Percentiles rank a stretch among this genome's conserved stretches.
Evolutionary conservation across 768 basidiomycete genomes (phyloP).

Genomic region (Russula sp.): DNA sequence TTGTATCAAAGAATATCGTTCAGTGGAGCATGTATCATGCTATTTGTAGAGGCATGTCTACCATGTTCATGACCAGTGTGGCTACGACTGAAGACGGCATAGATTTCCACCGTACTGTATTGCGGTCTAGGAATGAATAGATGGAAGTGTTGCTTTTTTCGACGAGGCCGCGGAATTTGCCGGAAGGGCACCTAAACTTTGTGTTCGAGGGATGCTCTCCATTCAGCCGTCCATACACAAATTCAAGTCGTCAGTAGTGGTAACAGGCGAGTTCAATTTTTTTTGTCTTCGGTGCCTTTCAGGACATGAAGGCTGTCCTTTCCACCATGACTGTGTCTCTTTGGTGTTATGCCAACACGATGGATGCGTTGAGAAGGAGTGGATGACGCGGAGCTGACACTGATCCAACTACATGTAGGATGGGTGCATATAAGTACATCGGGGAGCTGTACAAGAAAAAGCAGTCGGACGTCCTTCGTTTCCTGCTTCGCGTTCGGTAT

Average conservation of each 20-base stretch:
- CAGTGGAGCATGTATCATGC: slow-evolving; percentile 32
- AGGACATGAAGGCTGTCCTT: background rate
- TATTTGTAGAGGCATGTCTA: slow-evolving; percentile 45
- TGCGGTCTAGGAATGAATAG: too few species aligned
- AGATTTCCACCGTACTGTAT: background rate
- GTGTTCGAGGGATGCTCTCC: background rate
- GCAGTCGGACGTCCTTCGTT: slow-evolving; percentile 94
- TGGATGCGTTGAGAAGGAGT: slow-evolving; percentile 25
- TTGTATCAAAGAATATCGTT: too few species aligned
- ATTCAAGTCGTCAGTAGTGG: slow-evolving; percentile 26
- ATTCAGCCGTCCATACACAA: slow-evolving; percentile 20
- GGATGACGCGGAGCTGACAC: slow-evolving; percentile 21
- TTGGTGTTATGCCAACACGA: slow-evolving; percentile 18
- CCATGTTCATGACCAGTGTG: background rate
- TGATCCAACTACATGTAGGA: slow-evolving; percentile 41
- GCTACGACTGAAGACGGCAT: background rate
- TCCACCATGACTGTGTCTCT: background rate
- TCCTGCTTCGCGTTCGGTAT: slow-evolving; percentile 93
- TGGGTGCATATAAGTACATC: slow-evolving; percentile 96
- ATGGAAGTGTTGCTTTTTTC: background rate
- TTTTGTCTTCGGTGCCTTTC: slow-evolving; percentile 2
- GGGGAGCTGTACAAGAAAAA: slow-evolving; percentile 98
- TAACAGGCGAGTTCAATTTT: slow-evolving; percentile 27
- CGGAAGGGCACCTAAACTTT: slow-evolving; percentile 2
- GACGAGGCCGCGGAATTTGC: slow-evolving; percentile 3